Evolutionary conservation across 2,329 filamentous ascomycete genomes (phyloP), one percentile per base, ranked within the genome.

Genomic region (Neocatenulostroma microsporum): DNA sequence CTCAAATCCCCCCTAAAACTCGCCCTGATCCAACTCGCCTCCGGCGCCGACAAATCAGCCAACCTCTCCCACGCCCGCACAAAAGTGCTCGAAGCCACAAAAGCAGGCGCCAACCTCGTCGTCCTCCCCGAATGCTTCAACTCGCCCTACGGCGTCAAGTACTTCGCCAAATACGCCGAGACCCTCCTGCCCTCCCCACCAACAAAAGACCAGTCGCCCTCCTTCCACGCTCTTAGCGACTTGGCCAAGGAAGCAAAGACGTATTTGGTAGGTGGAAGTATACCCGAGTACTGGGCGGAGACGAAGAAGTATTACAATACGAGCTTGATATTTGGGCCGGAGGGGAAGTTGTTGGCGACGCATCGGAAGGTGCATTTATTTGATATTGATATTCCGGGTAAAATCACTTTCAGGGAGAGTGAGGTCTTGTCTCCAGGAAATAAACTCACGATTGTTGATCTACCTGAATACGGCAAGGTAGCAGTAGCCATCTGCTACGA

Each of bases 71-170:
- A 81, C 59, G 89, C 91, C 10, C 81, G 84, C 39, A 70, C 73
- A 27, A 88, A 91, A 59, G 87, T 96, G 40, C 74, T 86, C 45
- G 80, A 86, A 60, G 89, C 91, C 4, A 81, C 86, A 17, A 62
- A 68, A 18, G 68, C 68, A 3, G 89, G 89, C 49, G 86, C 89
- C 42, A 78, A 83, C 40, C 78, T 98, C 41, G 80, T 96, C 47
- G 86, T 96, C 21, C 76, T 98, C 13, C 91, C 91, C 23, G 91
- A 98, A 68, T 98, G 91, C 72, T 98, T 98, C 78, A 98, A 98
- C 70, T 93, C 84, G 28, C 91, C 91, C 7, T 98, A 98, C 64
- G 91, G 91, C 49, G 87, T 80, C 48, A 73, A 86, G 56, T 88
- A 81, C 70, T 98, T 98, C 66, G 82, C 88, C 36, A 76, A 80